These are phyloP conservation scores for Glonium stellatum DNA, from an alignment of 495 filamentous ascomycete genomes.

Conservation along the genomic window DNA sequence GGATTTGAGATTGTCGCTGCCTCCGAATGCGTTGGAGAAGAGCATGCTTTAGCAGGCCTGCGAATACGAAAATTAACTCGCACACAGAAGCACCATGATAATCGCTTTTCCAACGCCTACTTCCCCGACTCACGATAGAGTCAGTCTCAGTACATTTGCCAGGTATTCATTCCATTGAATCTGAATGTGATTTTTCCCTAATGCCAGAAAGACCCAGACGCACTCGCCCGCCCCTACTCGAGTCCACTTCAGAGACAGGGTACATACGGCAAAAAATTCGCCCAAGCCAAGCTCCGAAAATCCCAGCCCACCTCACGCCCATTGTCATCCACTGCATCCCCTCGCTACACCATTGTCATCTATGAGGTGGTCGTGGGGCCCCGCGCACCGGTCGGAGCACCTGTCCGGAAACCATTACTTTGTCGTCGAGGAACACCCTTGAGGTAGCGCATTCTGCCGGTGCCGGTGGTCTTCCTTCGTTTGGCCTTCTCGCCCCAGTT, in stretches of 20 bases:
- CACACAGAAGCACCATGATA: no score
- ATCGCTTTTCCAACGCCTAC: no score
- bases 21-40: no score
- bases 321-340: not conserved
- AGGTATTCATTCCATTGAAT: no score
- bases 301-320: not conserved
- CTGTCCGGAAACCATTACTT: constrained; percentile 93
- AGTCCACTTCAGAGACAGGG: not conserved
- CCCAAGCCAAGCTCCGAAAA: not conserved
- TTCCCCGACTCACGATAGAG: no score
- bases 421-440: constrained; percentile 83
- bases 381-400: constrained; percentile 75
- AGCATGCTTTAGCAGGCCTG: no score
- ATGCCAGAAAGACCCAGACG: no score
- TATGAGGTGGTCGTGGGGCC: constrained; percentile 42
- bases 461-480: constrained; percentile 97
- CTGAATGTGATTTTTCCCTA: no score
- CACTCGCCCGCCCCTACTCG: no score
- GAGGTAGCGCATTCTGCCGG: constrained; percentile 86
- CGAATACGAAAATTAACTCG: no score
- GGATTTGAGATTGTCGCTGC: no score
- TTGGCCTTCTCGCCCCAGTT: constrained; percentile 99
- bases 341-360: not conserved
- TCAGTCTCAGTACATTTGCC: not conserved
- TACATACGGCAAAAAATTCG: not conserved